Base-by-base conservation (phyloP, 495 filamentous ascomycete species). In the Penicillium angulare region DNA sequence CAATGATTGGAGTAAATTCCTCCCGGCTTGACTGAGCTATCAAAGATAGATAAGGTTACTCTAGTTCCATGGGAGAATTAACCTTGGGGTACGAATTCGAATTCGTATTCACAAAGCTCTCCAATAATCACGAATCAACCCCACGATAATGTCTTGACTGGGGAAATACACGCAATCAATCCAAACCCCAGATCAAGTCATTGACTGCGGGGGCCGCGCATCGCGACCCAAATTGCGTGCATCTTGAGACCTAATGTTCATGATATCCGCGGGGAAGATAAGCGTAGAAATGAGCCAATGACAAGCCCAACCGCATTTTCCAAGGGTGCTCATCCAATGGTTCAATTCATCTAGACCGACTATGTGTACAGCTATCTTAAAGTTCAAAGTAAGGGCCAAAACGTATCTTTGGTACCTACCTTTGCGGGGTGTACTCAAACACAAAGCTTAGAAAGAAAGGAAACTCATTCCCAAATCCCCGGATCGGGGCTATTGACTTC, bases 121-220 rank as follows among this genome's bases (percentile, higher is more conserved):
- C 16, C 32, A 31, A 36, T 23, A 46, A 57, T 58, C 42, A 23
- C 43, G 24, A 27, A 21, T 21, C n/a, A 15, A 3, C 16, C 5
- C 12, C n/a, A 23, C 31, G 32, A 17, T 27, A 39, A 46, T 23
- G 23, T 42, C 50, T 53, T 29, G 44, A 4, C 44, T 44, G 41
- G 51, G 53, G 49, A 52, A 49, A 44, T 45, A 39, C 57, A 53
- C 47, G 44, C 49, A 56, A 42, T 43, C 29, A 38, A 39, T 39
- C 32, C 43, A 3, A 24, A 39, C 45, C 45, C 32, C 33, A 15
- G 32, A 48, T 24, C 20, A 27, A 2, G 20, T 26, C 33, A 21
- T 22, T 20, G 33, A n/a, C 43, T 33, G 43, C 29, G 29, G 43
- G 43, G 43, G 15, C 18, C 18, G 43, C 43, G 23, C 15, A 24